Evolutionary conservation across 345 rosid species (phyloP).

Genomic region (Eucalyptus coolabah): DNA sequence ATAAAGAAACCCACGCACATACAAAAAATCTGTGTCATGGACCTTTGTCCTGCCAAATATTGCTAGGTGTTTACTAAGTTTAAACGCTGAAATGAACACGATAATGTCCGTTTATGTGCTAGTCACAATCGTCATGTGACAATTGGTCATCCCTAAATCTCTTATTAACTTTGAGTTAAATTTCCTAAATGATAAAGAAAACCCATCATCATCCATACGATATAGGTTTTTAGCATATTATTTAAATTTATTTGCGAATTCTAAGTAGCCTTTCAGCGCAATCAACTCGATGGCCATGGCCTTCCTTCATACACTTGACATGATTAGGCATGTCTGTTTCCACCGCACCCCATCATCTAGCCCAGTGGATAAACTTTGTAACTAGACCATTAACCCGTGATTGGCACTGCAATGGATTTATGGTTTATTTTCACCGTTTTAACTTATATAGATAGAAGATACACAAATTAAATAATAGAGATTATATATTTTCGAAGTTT

Average conservation of each 20-base stretch:
- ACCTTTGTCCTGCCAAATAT: background rate
- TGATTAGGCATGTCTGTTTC: background rate
- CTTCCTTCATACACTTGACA: background rate
- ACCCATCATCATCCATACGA: background rate
- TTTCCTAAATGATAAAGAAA: background rate
- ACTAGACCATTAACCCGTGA: background rate
- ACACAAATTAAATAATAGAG: background rate
- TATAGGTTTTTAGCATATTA: background rate
- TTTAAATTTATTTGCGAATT: background rate
- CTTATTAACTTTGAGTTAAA: background rate
- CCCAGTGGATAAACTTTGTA: background rate
- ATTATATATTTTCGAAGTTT: background rate
- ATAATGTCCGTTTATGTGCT: background rate
- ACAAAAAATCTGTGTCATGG: background rate
- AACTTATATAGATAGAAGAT: too few species aligned
- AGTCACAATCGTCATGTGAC: background rate
- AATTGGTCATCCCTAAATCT: background rate
- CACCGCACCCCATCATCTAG: background rate
- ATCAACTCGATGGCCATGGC: background rate
- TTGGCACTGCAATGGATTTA: background rate
- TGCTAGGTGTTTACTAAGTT: background rate
- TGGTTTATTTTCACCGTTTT: background rate
- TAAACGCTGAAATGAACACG: background rate
- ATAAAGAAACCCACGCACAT: background rate
- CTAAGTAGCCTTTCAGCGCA: background rate